These are phyloP conservation scores for Paraglomus occultum DNA, from an alignment of 192 early-diverging fungal genomes.

Conservation along the genomic window DNA sequence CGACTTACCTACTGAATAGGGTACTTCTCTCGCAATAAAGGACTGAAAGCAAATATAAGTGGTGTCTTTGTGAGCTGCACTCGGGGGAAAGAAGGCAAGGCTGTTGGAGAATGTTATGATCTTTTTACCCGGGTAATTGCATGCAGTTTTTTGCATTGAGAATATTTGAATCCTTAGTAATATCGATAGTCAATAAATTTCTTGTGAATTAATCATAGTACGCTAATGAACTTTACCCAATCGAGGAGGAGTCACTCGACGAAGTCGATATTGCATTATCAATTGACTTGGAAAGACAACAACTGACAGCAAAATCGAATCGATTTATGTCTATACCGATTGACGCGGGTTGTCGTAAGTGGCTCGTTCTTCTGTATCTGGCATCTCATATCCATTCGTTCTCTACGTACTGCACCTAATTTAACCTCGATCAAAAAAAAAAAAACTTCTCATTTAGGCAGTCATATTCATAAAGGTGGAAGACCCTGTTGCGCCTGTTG, in stretches of 20 bases:
- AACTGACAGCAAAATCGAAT: constrained; percentile 39
- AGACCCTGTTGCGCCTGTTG: constrained; percentile 44
- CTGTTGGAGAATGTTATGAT: constrained; percentile 48
- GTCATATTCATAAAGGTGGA: constrained; percentile 50
- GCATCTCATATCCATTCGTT: not conserved
- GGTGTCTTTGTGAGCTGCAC: constrained; percentile 53
- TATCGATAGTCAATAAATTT: not conserved
- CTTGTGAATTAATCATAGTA: constrained; percentile 31
- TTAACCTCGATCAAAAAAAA: not conserved
- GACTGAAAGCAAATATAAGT: constrained; percentile 42
- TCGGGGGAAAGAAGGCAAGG: constrained; percentile 41
- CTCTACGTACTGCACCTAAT: not conserved
- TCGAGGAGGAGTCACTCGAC: not conserved
- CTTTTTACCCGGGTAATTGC: constrained; percentile 45
- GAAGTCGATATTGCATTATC: constrained; percentile 49
- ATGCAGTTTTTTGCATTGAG: not conserved
- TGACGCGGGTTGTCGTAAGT: constrained; percentile 53
- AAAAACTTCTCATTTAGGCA: constrained; percentile 25
- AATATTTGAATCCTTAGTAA: not conserved
- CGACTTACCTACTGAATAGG: no score
- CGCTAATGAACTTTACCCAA: constrained; percentile 35
- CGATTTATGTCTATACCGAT: constrained; percentile 48
- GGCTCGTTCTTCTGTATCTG: not conserved
- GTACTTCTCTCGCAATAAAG: no score
- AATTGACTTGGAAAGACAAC: constrained; percentile 49